Base-by-base conservation (phyloP, 2,329 filamentous ascomycete genomes). In the Ciborinia camelliae region DNA sequence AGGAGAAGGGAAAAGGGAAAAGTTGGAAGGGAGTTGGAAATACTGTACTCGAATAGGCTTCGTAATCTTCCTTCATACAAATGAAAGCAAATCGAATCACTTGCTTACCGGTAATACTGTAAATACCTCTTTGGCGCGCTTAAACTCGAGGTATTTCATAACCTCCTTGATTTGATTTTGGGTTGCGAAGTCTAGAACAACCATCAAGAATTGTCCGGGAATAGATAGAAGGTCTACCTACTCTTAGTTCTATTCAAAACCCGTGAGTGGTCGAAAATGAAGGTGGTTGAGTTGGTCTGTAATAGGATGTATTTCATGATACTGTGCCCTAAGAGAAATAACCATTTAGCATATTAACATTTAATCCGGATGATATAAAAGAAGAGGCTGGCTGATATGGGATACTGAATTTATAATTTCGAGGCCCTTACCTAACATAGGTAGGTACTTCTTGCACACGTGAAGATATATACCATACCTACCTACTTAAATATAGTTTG, bases 101-200 rank as follows among this genome's bases (percentile, higher is more conserved):
- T 35, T 52, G 20, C 30, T n/a, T n/a, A n/a, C n/a, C n/a, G n/a
- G n/a, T n/a, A n/a, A n/a, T n/a, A n/a, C n/a, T n/a, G 50, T n/a
- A 52, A 20, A 7, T 51, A 32, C 26, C 14, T 10, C 45, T 26
- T 47, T 47, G n/a, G 9, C 45, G n/a, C 45, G 8, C n/a, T 12
- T 9, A 47, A 47, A 14, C 5, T n/a, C 41, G n/a, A 45, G 41
- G 41, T n/a, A 45, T 45, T 41, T 14, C n/a, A n/a, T 41, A 3
- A 15, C 10, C 39, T 3, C 15, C 7, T 41, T 18, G n/a, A n/a
- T 20, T 18, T 12, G 15, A 14, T 18, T 41, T 41, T 50, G 47
- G 23, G 23, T 50, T 28, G 23, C 52, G 52, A n/a, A 41, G 37
- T 55, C 52, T 55, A 37, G 53, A 57, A 57, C 9, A 37, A 55